phyloP scores from a whole-genome alignment of 768 basidiomycete genomes.

The Cystobasidium ongulense region DNA sequence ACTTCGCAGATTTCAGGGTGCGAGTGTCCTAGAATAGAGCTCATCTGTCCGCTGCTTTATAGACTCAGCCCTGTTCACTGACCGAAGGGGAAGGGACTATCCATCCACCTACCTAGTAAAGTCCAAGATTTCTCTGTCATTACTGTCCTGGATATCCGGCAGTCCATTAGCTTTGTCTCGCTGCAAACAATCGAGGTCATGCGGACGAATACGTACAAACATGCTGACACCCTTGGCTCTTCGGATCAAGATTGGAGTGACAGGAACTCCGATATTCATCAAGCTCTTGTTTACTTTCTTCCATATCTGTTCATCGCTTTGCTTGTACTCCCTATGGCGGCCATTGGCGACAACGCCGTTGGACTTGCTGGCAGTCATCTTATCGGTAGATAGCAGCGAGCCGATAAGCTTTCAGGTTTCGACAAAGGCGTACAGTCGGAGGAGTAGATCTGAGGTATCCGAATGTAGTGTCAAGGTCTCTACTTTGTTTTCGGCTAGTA shows the following conservation, averaged over 20 bases:
- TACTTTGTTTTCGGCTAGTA: no score
- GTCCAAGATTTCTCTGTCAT: constrained; percentile 40
- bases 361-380: neutral
- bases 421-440: neutral
- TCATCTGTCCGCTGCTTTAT: constrained; percentile 40
- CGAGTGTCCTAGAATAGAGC: constrained; percentile 39
- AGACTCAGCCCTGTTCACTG: neutral
- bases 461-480: no score
- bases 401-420: neutral
- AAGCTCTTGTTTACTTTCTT: constrained; percentile 15
- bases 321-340: neutral
- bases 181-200: neutral
- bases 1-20: constrained; percentile 40
- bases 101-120: constrained; percentile 36
- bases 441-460: no score
- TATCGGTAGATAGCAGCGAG: neutral
- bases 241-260: constrained; percentile 12
- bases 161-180: neutral
- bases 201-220: neutral
- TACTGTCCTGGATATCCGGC: constrained; percentile 28
- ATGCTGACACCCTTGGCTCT: constrained; percentile 13
- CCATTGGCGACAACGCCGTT: neutral
- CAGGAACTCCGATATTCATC: constrained; percentile 24
- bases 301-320: constrained; percentile 18
- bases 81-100: neutral